Base-by-base conservation (phyloP, 257 asterid genomes). In the Salvia hispanica region DNA sequence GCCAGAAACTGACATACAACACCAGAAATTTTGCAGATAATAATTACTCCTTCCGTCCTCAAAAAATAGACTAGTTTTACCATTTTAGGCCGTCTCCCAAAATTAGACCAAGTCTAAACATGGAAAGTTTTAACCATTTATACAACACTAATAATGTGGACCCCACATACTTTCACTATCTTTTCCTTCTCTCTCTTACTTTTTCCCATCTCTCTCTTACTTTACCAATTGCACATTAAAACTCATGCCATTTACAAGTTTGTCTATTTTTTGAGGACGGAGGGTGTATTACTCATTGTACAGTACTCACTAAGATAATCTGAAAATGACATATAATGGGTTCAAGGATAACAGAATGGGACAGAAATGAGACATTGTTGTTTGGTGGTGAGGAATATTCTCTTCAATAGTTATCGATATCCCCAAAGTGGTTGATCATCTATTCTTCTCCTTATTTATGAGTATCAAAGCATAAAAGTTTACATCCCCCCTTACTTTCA, bases 391-490 rank as follows among this genome's bases (percentile, higher is more conserved):
- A 31, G 42, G 61, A 11, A 13, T 55, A 9, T 21, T 25, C 21
- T 37, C 14, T 10, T 54, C 5, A 11, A 54, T 31, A 28, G 55
- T 51, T 28, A 18, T 28, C 18, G 5, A 55, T 55, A 55, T 21
- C 42, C 40, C 16, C 31, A 55, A 55, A 5, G 40, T 55, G 14
- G 15, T 25, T 0, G 28, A 5, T 13, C 63, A 25, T 36, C 11
- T 21, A 33, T 58, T 58, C 46, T 18, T 33, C 13, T 37, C 48
- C 48, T 58, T 58, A 36, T 37, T 37, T 13, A 9, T n/a, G 33
- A 47, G 65, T 7, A 60, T 18, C 65, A 60, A 60, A 9, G 51
- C 40, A 34, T 7, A 58, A 44, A n/a, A 4, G n/a, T n/a, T 54
- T 39, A 10, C 46, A 14, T 10, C 5, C 15, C 64, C 64, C 12